These are phyloP conservation scores for Geotrichum bryndzae DNA, from an alignment of 1,139 yeast species.

Conservation along the genomic window DNA sequence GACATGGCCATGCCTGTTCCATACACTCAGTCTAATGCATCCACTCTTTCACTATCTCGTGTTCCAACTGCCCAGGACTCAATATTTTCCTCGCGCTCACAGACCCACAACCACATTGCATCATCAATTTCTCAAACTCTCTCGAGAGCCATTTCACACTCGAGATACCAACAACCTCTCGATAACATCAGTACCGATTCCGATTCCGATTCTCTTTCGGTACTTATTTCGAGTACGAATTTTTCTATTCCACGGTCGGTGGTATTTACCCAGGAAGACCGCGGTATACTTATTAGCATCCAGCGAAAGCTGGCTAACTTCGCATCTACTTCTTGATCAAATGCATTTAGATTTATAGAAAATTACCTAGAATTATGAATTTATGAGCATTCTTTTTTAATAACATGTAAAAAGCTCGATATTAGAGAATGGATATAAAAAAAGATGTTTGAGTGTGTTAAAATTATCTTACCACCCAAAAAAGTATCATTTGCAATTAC, in stretches of 20 bases:
- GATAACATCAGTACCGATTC: neutral
- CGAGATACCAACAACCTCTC: neutral
- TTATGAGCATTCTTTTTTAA: neutral
- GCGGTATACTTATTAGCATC: slow-evolving; percentile 11
- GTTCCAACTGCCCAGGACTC: neutral
- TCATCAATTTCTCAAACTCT: neutral
- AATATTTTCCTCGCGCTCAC: neutral
- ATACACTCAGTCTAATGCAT: neutral
- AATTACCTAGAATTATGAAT: neutral
- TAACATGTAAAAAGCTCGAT: neutral
- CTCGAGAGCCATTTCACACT: neutral
- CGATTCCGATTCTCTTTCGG: neutral
- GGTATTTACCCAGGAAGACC: slow-evolving; percentile 4
- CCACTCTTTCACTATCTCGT: neutral
- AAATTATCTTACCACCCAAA: too few relatives aligned
- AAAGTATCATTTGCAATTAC: neutral
- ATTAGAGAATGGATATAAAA: neutral
- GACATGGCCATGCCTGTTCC: neutral
- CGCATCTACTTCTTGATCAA: neutral
- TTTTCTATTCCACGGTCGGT: neutral
- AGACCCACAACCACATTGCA: neutral
- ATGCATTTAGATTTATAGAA: neutral
- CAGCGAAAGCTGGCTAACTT: slow-evolving; percentile 11
- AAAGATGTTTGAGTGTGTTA: neutral
- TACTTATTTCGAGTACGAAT: neutral